A percentile compares a stretch with the other conserved stretches of the same genome.
Evolutionary conservation across 2,329 filamentous ascomycete species (phyloP).

Genomic region (Stemphylium lycopersici): DNA sequence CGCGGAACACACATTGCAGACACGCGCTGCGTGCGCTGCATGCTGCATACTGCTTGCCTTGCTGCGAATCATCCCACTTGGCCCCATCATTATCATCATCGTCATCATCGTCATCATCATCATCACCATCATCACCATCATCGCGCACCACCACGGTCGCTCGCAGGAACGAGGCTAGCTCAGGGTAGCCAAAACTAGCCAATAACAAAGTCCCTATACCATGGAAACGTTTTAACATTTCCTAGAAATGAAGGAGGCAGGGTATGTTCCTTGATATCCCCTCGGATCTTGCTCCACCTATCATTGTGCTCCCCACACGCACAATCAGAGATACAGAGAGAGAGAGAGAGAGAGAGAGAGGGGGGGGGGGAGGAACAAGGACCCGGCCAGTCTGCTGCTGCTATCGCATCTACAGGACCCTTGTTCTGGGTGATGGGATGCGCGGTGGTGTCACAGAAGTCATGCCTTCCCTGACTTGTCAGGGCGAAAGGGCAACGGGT

Average conservation of each 20-base stretch:
- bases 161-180: not conserved
- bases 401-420: too few relatives aligned
- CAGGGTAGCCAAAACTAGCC: too few relatives aligned
- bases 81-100: not conserved
- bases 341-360: too few relatives aligned
- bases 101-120: not conserved
- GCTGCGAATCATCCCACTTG: not conserved
- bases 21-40: not conserved
- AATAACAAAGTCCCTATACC: too few relatives aligned
- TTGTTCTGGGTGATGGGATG: too few relatives aligned
- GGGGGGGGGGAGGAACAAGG: too few relatives aligned
- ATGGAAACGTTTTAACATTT: too few relatives aligned
- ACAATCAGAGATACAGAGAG: too few relatives aligned
- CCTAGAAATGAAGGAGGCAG: too few relatives aligned
- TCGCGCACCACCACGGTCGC: not conserved
- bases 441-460: not conserved
- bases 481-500: not conserved
- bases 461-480: too few relatives aligned
- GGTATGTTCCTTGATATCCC: not conserved
- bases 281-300: conserved; percentile 2
- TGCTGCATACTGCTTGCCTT: too few relatives aligned
- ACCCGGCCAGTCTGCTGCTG: too few relatives aligned
- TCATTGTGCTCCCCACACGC: conserved; percentile 6
- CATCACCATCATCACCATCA: not conserved
- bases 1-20: not conserved